Evolutionary conservation across 805 yeast genomes (phyloP), one percentile per base, ranked within the genome.

Genomic region (Scheffersomyces coipomensis): DNA sequence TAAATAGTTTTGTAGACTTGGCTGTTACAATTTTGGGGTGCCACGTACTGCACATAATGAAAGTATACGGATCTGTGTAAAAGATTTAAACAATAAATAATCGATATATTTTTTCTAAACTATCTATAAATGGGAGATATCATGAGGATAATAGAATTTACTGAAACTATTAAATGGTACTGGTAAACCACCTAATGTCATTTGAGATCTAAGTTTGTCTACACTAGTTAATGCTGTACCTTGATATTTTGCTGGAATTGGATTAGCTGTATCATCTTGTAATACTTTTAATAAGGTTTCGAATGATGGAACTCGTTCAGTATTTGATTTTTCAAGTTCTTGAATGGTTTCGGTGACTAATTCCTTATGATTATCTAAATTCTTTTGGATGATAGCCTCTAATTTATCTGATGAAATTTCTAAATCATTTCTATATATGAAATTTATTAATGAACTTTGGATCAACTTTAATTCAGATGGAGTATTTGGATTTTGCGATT

Each of bases 171-270:
- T 43, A 31, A 53, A 53, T 1, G 95, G 88, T 35, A 55, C 59
- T 8, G 93, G 86, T n/a, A 81, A 73, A 1, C 78, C 76, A 0
- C 89, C 83, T 36, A 78, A 52, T 32, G 64, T 66, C 46, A 79
- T 59, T 2, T 59, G 55, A 15, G 78, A 60, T 58, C 83, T 84
- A 71, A 87, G 85, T 19, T 61, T 68, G 1, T 77, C 79, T 19
- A 74, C 57, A 44, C 69, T 64, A 1, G 56, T 54, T 43, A 82
- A 68, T 11, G 60, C 37, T 29, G 58, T 55, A 8, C 85, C 87
- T 2, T 66, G 61, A 53, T 68, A 77, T 2, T 54, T 59, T 9
- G 55, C 50, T 1, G 74, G 73, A 3, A 56, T 58, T 5, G 71
- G 71, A 2, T 44, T 19, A 2, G 29, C 33, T 11, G 53, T 22